Base-by-base conservation (phyloP, 495 filamentous ascomycete species). In the Parathielavia appendiculata region DNA sequence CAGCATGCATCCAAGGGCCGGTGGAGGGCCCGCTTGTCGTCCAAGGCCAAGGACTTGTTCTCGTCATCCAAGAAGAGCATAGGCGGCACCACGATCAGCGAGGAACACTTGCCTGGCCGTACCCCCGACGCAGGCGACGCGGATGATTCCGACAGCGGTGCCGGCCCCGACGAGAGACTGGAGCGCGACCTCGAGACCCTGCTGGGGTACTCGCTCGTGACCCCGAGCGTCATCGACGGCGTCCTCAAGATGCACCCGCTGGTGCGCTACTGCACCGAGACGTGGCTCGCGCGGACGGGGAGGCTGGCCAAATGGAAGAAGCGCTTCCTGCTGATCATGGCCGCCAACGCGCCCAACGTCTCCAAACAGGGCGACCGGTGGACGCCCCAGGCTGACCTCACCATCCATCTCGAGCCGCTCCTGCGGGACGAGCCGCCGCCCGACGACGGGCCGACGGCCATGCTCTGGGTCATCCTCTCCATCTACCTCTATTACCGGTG, bases 181-280 rank as follows among this genome's bases (percentile, higher is more conserved):
- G 39, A 45, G 4, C 0, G 26, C 9, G 56, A 58, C n/a, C 48
- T 58, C 19, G 41, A 34, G 0, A 14, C 17, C 0, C 1, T 58
- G 23, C 19, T 22, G 0, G 39, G 16, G 8, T 58, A 58, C 19
- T 52, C 47, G 3, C 14, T 58, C 22, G 26, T 58, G 17, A 46
- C 32, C 1, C 36, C 52, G n/a, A 55, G 40, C 17, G 32, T 26
- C 0, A 44, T 11, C 9, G 11, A 46, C 4, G 40, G 26, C 11
- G 52, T 38, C 1, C 13, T 55, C 40, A 46, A 55, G 52, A 55
- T 55, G 52, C 52, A 55, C 41, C 39, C 39, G 1, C 32, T 55
- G 40, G 52, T 55, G 16, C 52, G 52, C 0, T 16, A 45, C 41
- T 55, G 52, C 19, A 55, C 52, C n/a, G 26, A 55, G 9, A 30